Evolutionary conservation across 2,329 filamentous ascomycete genomes (phyloP).

Genomic region (Aspergillus terreus): DNA sequence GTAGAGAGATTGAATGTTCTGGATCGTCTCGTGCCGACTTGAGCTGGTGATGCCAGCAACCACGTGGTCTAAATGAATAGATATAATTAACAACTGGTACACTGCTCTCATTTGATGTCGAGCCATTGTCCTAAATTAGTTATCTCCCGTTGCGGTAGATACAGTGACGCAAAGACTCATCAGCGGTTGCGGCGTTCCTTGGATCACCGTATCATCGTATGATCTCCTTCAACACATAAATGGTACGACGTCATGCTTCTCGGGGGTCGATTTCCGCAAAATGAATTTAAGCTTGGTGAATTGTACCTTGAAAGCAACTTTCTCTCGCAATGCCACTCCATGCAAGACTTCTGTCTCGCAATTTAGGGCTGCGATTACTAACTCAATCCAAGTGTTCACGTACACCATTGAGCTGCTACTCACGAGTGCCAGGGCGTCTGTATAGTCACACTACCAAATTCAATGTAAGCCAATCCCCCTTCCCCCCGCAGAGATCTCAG

Average conservation of each 20-base stretch:
- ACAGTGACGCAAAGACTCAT: neutral
- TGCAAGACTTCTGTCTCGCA: too few relatives aligned
- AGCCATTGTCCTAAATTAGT: neutral
- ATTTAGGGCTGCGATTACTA: too few relatives aligned
- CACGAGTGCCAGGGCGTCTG: neutral
- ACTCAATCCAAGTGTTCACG: too few relatives aligned
- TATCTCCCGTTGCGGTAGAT: neutral
- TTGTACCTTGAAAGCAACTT: too few relatives aligned
- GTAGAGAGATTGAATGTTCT: slow-evolving; percentile 18
- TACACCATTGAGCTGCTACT: too few relatives aligned
- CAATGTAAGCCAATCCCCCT: neutral
- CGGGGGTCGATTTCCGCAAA: too few relatives aligned
- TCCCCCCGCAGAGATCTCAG: neutral
- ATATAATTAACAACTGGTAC: too few relatives aligned
- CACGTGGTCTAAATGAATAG: too few relatives aligned
- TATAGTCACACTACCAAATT: neutral
- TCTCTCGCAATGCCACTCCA: too few relatives aligned
- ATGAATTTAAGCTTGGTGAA: too few relatives aligned
- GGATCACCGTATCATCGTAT: neutral
- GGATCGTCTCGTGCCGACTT: neutral
- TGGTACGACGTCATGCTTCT: neutral
- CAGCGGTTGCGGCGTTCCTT: neutral
- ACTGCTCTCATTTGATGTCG: too few relatives aligned
- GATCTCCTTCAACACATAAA: too few relatives aligned
- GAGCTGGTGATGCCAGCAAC: neutral